Base-by-base conservation (phyloP, 495 filamentous ascomycete species). In the Xylaria cubensis region DNA sequence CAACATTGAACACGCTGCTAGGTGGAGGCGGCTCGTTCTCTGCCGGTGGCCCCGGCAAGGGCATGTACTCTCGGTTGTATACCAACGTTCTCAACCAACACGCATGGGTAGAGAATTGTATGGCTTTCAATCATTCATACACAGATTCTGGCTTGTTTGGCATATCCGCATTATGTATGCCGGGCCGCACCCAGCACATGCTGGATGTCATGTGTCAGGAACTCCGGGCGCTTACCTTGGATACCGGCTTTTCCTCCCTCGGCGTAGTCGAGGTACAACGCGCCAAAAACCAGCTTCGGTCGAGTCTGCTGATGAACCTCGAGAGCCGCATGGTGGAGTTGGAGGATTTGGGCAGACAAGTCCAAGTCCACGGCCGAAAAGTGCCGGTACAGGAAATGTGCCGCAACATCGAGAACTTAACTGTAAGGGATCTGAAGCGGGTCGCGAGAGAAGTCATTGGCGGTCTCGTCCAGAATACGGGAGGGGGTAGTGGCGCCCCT, bases 71-170 rank as follows among this genome's bases (percentile, higher is more conserved):
- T 21, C 92, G 97, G 7, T 88, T 98, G 39, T 99, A 97, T 85
- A 98, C 94, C 70, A 97, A 98, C 81, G 95, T 98, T 12, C 89
- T 99, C 61, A 99, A 99, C 85, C 96, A 98, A 81, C 88, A 97
- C 83, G 93, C 92, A 63, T 98, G 94, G 94, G 93, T 99, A 13
- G 96, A 99, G 81, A 94, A 89, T 72, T 97, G 95, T 80, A 88
- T 97, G 51, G 91, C 95, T 39, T 97, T 98, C 87, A 98, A 98
- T 83, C 94, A 99, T 82, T 92, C 92, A 64, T 99, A 98, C 85
- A 97, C 93, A 0, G 96, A 99, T 81, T 93, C 91, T 13, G 96
- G 97, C 8, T 86, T 99, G 36, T 99, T 98, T 79, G 96, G 96
- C 46, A 98, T 99, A 76, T 89, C 92, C 29, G 93, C 94, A 0